These are phyloP conservation scores for Geotrichum klebahnii DNA, from an alignment of 1,139 yeast species.

Conservation along the genomic window DNA sequence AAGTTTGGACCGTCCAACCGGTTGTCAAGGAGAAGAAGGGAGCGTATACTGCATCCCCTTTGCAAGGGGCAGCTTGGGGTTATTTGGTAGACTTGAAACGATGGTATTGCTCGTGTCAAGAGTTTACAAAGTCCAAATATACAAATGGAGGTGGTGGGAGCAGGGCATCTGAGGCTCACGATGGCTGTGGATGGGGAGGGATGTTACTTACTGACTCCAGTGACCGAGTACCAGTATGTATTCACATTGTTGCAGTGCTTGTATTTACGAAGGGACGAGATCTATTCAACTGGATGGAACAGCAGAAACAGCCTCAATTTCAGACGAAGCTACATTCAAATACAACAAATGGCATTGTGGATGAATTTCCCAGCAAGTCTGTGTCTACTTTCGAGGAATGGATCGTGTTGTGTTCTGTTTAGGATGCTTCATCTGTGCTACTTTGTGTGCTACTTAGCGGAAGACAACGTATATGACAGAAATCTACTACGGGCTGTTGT, in stretches of 20 bases:
- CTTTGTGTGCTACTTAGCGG: too few relatives aligned
- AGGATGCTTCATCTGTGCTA: not conserved
- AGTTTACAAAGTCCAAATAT: conserved; percentile 17
- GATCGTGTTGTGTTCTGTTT: conserved; percentile 7
- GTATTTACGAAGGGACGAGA: conserved; percentile 11
- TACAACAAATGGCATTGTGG: not conserved
- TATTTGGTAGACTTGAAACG: conserved; percentile 16
- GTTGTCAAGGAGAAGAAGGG: conserved; percentile 13
- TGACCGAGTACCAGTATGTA: conserved; percentile 16
- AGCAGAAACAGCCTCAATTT: not conserved
- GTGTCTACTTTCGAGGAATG: conserved; percentile 11
- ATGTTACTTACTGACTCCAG: not conserved
- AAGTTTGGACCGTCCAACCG: conserved; percentile 16
- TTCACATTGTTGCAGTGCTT: conserved; percentile 15
- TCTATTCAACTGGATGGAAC: conserved; percentile 12
- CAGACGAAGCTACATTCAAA: not conserved
- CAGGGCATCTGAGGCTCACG: not conserved
- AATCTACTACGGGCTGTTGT: too few relatives aligned
- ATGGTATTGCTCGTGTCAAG: conserved; percentile 20
- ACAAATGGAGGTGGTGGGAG: conserved; percentile 10
- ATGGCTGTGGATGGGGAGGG: conserved; percentile 11
- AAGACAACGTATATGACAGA: too few relatives aligned
- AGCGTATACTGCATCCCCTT: conserved; percentile 7
- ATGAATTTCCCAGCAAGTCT: not conserved
- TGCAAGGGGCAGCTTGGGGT: conserved; percentile 14